These are phyloP conservation scores for Colletotrichum plurivorum DNA, from an alignment of 2,329 filamentous ascomycete genomes.

Conservation along the genomic window DNA sequence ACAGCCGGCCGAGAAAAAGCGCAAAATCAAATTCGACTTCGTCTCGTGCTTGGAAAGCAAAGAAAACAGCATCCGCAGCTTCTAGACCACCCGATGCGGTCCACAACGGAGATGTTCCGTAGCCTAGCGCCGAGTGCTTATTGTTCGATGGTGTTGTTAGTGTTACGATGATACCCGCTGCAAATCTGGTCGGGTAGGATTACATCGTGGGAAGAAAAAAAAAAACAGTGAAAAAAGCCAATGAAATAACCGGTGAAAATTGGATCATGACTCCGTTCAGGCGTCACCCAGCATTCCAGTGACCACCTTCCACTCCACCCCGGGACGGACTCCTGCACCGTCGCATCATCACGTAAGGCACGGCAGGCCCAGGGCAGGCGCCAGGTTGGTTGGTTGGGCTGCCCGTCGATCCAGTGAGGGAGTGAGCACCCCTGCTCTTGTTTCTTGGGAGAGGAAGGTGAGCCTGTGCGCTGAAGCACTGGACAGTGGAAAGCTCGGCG, in stretches of 20 bases:
- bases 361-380: no score
- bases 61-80: conserved; percentile 5
- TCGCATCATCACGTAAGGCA: conserved; percentile 40
- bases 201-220: background rate
- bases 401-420: conserved; percentile 4
- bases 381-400: background rate
- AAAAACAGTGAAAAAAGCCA: conserved; percentile 10
- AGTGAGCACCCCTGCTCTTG: conserved; percentile 10
- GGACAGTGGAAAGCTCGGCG: background rate
- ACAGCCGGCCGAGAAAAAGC: background rate
- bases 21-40: conserved; percentile 14
- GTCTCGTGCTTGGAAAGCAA: background rate
- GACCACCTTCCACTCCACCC: background rate
- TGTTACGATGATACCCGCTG: background rate
- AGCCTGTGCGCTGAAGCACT: conserved; percentile 14
- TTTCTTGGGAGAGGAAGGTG: conserved; percentile 14
- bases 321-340: conserved; percentile 17
- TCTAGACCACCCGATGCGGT: conserved; percentile 28
- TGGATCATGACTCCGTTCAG: conserved; percentile 24
- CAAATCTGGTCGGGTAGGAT: background rate
- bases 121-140: background rate
- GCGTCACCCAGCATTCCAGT: conserved; percentile 17
- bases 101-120: conserved; percentile 40
- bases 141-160: background rate
- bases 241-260: conserved; percentile 21